phyloP scores from a whole-genome alignment of 495 filamentous ascomycete genomes.

The Evansstolkia leycettana region DNA sequence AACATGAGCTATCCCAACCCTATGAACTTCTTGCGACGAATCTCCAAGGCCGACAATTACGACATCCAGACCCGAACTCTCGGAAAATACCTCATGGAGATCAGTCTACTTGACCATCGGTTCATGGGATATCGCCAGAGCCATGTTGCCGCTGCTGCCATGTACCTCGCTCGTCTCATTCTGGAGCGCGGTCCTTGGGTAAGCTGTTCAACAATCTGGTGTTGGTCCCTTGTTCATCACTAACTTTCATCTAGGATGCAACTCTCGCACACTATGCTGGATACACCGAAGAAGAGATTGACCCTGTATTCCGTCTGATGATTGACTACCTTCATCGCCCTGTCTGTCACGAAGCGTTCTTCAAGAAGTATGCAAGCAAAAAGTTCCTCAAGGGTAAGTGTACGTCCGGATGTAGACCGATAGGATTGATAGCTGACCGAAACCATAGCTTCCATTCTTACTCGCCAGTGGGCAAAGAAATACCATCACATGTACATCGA shows the following conservation, averaged over 20 bases:
- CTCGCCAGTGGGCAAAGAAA: conserved; percentile 87
- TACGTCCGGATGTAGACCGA: too few species aligned
- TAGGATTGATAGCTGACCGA: too few species aligned
- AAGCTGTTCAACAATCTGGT: conserved; percentile 26
- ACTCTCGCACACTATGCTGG: conserved; percentile 89
- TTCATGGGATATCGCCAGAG: conserved; percentile 82
- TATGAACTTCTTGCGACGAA: conserved; percentile 97
- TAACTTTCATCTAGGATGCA: conserved; percentile 47
- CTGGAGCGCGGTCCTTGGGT: conserved; percentile 85
- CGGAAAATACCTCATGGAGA: conserved; percentile 97
- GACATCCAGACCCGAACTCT: conserved; percentile 94
- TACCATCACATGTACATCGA: conserved; percentile 35
- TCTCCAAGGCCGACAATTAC: conserved; percentile 97
- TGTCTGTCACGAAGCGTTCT: conserved; percentile 90
- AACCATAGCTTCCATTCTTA: conserved; percentile 82
- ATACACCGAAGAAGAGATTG: conserved; percentile 83
- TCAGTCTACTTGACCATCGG: conserved; percentile 84
- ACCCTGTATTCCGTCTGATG: conserved; percentile 88
- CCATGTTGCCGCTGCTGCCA: conserved; percentile 79
- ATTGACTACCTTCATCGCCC: conserved; percentile 85
- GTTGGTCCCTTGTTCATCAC: conserved; percentile 3
- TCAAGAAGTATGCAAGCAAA: conserved; percentile 98
- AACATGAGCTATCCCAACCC: conserved; percentile 98
- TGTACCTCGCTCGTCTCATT: conserved; percentile 88
- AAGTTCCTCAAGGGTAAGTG: conserved; percentile 86